These are phyloP conservation scores for Selenicereus undatus DNA, from an alignment of 148 eudicot species.

Conservation along the genomic window DNA sequence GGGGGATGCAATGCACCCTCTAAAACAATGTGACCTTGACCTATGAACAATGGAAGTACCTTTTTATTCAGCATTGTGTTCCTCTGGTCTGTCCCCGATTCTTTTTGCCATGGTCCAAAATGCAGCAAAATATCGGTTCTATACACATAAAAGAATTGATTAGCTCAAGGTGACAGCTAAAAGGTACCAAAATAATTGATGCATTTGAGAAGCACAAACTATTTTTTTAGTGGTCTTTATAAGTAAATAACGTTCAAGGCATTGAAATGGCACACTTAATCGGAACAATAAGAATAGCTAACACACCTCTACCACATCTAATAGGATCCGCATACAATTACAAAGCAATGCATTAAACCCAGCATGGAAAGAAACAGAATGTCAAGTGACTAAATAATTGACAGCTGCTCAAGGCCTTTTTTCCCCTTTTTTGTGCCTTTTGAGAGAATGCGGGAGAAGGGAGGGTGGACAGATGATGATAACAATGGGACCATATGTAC, in stretches of 20 bases:
- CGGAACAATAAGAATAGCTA: background rate
- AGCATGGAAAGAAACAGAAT: background rate
- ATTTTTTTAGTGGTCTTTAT: background rate
- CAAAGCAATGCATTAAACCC: background rate
- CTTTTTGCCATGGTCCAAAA: constrained; percentile 95
- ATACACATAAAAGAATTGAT: constrained; percentile 25
- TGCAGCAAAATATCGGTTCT: constrained; percentile 78
- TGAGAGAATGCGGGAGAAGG: too few relatives aligned
- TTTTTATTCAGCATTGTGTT: constrained; percentile 12
- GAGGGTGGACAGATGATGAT: background rate
- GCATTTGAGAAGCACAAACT: background rate
- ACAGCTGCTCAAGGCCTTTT: too few relatives aligned
- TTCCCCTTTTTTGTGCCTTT: too few relatives aligned
- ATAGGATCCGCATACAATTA: background rate
- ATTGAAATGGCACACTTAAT: background rate
- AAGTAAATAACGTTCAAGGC: background rate
- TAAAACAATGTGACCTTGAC: background rate
- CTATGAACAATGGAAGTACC: background rate
- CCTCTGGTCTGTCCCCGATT: constrained; percentile 20
- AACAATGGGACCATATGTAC: background rate
- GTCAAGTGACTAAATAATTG: too few relatives aligned
- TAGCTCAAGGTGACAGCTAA: background rate
- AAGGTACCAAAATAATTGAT: background rate
- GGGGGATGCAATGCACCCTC: background rate
- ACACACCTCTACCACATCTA: background rate